phyloP scores from a whole-genome alignment of 148 eudicot genomes.

The Dianthus caryophyllus region DNA sequence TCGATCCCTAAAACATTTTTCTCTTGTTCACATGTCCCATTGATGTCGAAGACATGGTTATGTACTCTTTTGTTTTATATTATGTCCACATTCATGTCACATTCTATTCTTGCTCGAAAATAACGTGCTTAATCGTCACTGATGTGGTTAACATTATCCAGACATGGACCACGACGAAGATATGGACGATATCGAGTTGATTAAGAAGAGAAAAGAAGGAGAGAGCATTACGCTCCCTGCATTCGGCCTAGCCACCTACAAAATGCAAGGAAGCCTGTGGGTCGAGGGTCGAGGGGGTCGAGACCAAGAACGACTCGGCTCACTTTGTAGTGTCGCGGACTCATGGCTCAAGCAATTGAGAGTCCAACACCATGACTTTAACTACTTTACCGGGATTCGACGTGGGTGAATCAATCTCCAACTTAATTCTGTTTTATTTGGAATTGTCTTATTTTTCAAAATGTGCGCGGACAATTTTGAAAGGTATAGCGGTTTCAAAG shows the following conservation, averaged over 20 bases:
- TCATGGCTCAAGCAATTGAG: slow-evolving; percentile 90
- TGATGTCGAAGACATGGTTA: too few relatives aligned
- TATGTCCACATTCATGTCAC: not conserved
- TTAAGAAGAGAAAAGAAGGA: slow-evolving; percentile 56
- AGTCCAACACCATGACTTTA: slow-evolving; percentile 93
- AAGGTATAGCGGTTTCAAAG: too few relatives aligned
- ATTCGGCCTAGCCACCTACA: slow-evolving; percentile 85
- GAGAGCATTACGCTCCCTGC: slow-evolving; percentile 69
- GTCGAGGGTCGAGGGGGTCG: slow-evolving; percentile 47
- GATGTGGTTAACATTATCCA: slow-evolving; percentile 23
- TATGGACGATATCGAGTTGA: slow-evolving; percentile 24
- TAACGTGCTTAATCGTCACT: not conserved
- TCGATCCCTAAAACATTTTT: not conserved
- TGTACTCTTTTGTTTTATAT: not conserved
- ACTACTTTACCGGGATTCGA: slow-evolving; percentile 71
- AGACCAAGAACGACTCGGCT: slow-evolving; percentile 67
- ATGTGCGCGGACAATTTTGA: too few relatives aligned
- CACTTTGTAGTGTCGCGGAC: slow-evolving; percentile 82
- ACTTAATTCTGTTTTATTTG: too few relatives aligned
- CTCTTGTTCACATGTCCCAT: not conserved
- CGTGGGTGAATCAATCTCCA: slow-evolving; percentile 37
- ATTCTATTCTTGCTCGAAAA: not conserved
- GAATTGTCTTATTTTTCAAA: too few relatives aligned
- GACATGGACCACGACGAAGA: slow-evolving; percentile 70
- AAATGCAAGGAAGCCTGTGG: slow-evolving; percentile 89